phyloP scores from a whole-genome alignment of 441 rosid genomes.

The Gossypium schwendimanii region DNA sequence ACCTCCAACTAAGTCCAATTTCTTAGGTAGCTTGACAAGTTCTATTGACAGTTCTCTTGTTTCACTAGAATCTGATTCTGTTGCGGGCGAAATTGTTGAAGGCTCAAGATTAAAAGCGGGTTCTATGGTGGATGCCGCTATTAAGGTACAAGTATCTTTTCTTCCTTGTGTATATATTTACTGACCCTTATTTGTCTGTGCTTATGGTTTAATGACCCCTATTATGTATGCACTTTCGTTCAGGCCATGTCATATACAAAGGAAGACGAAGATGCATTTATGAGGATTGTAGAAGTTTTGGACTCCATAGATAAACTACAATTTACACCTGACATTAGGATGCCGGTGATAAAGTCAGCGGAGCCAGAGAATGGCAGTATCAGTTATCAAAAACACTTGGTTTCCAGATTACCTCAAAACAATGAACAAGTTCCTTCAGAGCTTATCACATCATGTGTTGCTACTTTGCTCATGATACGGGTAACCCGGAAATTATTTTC shows the following conservation, averaged over 20 bases:
- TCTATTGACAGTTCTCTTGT: constrained; percentile 24
- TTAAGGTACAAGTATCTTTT: constrained; percentile 45
- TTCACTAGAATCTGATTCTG: constrained; percentile 63
- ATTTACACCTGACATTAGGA: constrained; percentile 28
- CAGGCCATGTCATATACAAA: constrained; percentile 71
- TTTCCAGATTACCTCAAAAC: constrained; percentile 24
- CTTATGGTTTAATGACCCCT: neutral
- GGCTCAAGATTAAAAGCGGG: constrained; percentile 66
- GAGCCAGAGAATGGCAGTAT: constrained; percentile 39
- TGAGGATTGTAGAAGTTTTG: constrained; percentile 62
- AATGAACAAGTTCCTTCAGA: constrained; percentile 60
- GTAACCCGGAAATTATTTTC: constrained; percentile 27
- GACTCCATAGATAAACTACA: constrained; percentile 45
- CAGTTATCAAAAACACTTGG: constrained; percentile 9
- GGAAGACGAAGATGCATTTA: constrained; percentile 73
- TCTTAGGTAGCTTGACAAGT: constrained; percentile 24
- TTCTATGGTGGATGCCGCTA: constrained; percentile 81
- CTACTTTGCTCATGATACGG: constrained; percentile 84
- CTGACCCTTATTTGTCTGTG: neutral
- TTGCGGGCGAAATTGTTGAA: constrained; percentile 56
- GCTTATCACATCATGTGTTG: constrained; percentile 78
- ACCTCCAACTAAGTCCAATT: constrained; percentile 25
- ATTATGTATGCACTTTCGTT: constrained; percentile 13
- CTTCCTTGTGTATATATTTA: neutral
- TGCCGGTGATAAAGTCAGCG: constrained; percentile 22